Percentiles rank a stretch among this genome's conserved stretches.
These are phyloP conservation scores for Pyronema domesticum DNA, from an alignment of 495 filamentous ascomycete genomes.

Conservation along the genomic window DNA sequence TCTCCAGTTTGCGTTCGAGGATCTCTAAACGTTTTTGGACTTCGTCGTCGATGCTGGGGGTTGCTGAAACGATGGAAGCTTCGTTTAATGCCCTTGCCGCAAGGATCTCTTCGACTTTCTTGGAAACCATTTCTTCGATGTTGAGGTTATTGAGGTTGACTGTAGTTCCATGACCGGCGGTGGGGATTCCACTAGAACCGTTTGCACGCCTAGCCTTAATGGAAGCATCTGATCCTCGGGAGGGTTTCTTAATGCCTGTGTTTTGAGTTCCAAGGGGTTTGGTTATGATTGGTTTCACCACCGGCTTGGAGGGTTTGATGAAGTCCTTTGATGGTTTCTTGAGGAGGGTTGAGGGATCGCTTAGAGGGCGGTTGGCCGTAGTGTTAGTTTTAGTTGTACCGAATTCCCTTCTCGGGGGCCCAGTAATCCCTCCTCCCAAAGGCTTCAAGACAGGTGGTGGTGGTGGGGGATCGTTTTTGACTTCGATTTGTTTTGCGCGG, in stretches of 20 bases:
- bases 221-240: slow-evolving; percentile 2
- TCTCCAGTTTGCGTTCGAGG: slow-evolving; percentile 67
- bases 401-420: slow-evolving; percentile 12
- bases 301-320: slow-evolving; percentile 25
- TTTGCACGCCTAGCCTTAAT: not conserved
- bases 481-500: slow-evolving; percentile 88
- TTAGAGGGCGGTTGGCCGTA: not conserved
- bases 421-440: slow-evolving; percentile 1
- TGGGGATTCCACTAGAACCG: not conserved
- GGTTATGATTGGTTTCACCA: slow-evolving; percentile 17
- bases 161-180: slow-evolving; percentile 29
- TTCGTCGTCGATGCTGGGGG: slow-evolving; percentile 45
- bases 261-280: slow-evolving; percentile 9
- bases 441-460: slow-evolving; percentile 4
- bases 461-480: slow-evolving; percentile 35
- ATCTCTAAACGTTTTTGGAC: slow-evolving; percentile 65
- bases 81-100: slow-evolving; percentile 44
- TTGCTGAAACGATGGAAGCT: slow-evolving; percentile 2
- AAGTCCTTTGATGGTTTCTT: not conserved
- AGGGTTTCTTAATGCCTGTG: slow-evolving; percentile 22
- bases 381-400: slow-evolving; percentile 15
- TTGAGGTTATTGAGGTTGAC: slow-evolving; percentile 28
- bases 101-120: slow-evolving; percentile 74
- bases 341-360: not conserved
- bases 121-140: slow-evolving; percentile 81